Percentiles rank a stretch among this genome's conserved stretches.
Conservation (phyloP, 2,329 filamentous ascomycete species). For the Microdochium nivale region DNA sequence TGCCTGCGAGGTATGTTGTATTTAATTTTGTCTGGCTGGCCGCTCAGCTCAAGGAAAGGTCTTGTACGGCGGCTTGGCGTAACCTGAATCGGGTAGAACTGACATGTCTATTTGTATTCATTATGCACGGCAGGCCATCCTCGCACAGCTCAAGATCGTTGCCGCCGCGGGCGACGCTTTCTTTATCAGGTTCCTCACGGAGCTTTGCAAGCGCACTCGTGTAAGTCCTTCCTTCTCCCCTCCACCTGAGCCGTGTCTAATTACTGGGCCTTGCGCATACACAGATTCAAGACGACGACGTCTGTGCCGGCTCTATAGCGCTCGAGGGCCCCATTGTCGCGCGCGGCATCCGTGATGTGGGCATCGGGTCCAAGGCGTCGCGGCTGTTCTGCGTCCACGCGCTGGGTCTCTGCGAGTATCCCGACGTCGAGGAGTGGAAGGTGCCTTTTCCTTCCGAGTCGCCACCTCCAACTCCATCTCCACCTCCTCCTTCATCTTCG, state of each 20-base stretch:
- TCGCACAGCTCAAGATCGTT: slow-evolving; percentile 13
- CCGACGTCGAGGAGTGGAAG: slow-evolving; percentile 30
- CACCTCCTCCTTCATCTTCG: too few relatives aligned
- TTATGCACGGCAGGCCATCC: slow-evolving; percentile 9
- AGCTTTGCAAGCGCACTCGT: slow-evolving; percentile 13
- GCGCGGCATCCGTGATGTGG: slow-evolving; percentile 35
- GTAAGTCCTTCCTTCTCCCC: slow-evolving; percentile 8
- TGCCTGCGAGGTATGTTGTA: slow-evolving; percentile 21
- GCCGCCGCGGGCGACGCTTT: slow-evolving; percentile 14
- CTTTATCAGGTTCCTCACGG: slow-evolving; percentile 12
- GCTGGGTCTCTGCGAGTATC: slow-evolving; percentile 44
- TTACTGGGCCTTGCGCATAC: background rate
- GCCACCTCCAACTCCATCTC: slow-evolving; percentile 12
- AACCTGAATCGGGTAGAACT: too few relatives aligned
- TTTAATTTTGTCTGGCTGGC: too few relatives aligned
- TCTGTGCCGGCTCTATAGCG: slow-evolving; percentile 42
- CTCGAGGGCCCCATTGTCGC: slow-evolving; percentile 46
- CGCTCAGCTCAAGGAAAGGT: too few relatives aligned
- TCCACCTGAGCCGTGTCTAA: background rate
- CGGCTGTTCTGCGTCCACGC: slow-evolving; percentile 42
- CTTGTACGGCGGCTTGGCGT: too few relatives aligned
- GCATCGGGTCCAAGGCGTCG: slow-evolving; percentile 38
- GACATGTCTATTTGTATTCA: background rate
- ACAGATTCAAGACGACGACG: slow-evolving; percentile 42
- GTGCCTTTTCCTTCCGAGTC: slow-evolving; percentile 35